Conservation (phyloP, 164 flowering plant genomes). For the Cinnamomum micranthum region DNA sequence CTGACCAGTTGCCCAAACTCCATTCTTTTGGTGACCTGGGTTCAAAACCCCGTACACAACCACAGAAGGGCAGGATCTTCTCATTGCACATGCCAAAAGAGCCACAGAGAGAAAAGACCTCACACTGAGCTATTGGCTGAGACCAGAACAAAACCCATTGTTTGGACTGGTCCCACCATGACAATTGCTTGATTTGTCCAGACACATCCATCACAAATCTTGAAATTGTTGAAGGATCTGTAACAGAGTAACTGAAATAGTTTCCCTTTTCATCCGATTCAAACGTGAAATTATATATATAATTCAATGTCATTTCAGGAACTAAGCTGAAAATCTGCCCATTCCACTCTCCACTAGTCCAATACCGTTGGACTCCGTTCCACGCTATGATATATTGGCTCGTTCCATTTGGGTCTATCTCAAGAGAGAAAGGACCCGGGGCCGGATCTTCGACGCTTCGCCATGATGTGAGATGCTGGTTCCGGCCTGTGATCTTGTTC, state of each 20-base stretch:
- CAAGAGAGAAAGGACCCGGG: slow-evolving; percentile 9
- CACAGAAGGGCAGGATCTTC: background rate
- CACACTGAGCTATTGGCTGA: slow-evolving; percentile 13
- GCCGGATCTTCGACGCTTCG: slow-evolving; percentile 14
- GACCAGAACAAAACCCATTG: slow-evolving; percentile 24
- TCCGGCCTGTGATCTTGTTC: slow-evolving; percentile 3
- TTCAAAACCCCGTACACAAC: slow-evolving; percentile 17
- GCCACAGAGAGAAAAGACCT: slow-evolving; percentile 17
- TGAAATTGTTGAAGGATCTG: background rate
- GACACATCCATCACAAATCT: slow-evolving; percentile 15
- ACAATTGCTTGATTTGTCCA: slow-evolving; percentile 15
- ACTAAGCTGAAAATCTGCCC: slow-evolving; percentile 6
- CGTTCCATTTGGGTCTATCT: slow-evolving; percentile 4
- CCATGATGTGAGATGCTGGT: slow-evolving; percentile 10
- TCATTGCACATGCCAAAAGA: slow-evolving; percentile 19
- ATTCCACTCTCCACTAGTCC: slow-evolving; percentile 17
- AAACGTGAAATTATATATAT: slow-evolving; percentile 15
- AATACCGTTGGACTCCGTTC: slow-evolving; percentile 1
- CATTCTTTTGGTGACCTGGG: slow-evolving; percentile 7
- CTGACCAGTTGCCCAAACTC: slow-evolving; percentile 7
- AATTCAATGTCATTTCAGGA: slow-evolving; percentile 19
- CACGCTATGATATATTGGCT: background rate
- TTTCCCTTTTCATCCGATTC: slow-evolving; percentile 1
- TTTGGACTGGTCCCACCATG: slow-evolving; percentile 1
- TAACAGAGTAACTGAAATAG: slow-evolving; percentile 17